Conservation (phyloP, 208 protist species). For the Herpetomonas tarakana region DNA sequence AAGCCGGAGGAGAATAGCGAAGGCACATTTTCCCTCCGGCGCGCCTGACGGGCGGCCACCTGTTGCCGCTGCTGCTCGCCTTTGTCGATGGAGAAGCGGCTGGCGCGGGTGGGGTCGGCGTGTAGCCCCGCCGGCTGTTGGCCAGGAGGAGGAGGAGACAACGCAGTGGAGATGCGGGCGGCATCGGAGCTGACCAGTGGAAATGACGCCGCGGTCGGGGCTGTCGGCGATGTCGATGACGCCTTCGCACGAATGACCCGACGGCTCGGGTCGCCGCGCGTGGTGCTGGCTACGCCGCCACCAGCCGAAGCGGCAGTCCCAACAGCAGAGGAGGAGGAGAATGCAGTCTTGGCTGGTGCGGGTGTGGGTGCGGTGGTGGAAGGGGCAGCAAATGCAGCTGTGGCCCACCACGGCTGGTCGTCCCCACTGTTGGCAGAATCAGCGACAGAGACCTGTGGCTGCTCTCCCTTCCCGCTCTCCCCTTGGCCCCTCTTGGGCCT, state of each 20-base stretch:
- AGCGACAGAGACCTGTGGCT: too few species aligned
- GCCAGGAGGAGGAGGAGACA: not conserved
- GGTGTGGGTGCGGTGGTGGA: not conserved
- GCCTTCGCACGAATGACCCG: not conserved
- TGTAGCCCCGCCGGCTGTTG: not conserved
- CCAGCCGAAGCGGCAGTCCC: too few species aligned
- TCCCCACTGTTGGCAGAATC: not conserved
- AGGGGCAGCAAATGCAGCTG: not conserved
- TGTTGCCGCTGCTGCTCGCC: not conserved
- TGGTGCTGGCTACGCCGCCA: too few species aligned
- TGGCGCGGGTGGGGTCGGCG: not conserved
- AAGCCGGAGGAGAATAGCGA: not conserved
- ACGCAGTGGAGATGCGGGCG: not conserved
- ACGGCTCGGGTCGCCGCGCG: too few species aligned
- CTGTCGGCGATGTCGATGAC: not conserved
- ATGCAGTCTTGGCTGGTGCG: too few species aligned
- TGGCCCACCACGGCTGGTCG: slow-evolving; percentile 2
- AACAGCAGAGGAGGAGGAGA: too few species aligned
- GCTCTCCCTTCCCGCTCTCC: too few species aligned
- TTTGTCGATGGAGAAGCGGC: not conserved
- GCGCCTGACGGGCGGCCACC: slow-evolving; percentile 3
- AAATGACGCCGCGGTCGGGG: not conserved
- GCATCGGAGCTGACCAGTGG: not conserved
- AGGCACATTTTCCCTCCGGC: not conserved
- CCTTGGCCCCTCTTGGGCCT: too few species aligned